Conservation (phyloP, 139 green algal species). For the Axilococcus clingmanii region DNA sequence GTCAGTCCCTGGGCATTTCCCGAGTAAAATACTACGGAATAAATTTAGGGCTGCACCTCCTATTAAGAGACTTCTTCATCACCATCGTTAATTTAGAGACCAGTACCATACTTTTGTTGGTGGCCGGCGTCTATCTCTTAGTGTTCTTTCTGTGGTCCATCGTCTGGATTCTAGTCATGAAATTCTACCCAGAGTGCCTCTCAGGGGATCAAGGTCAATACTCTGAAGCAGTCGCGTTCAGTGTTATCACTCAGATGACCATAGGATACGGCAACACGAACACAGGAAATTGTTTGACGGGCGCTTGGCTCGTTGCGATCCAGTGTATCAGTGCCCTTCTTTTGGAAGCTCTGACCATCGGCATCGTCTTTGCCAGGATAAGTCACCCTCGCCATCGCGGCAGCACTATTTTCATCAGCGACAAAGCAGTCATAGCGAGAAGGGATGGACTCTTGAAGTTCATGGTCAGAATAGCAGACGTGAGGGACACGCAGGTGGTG, state of each 20-base stretch:
- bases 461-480: constrained; percentile 84
- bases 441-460: constrained; percentile 84
- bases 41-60: constrained; percentile 23
- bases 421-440: constrained; percentile 60
- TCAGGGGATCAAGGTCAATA: constrained; percentile 26
- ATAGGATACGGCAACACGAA: constrained; percentile 61
- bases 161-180: constrained; percentile 23
- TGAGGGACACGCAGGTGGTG: constrained; percentile 37
- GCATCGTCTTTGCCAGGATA: constrained; percentile 73
- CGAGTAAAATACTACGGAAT: constrained; percentile 18
- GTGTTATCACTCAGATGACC: constrained; percentile 24
- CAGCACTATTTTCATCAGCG: constrained; percentile 74
- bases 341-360: constrained; percentile 64
- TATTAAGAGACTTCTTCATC: constrained; percentile 63
- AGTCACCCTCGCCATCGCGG: constrained; percentile 68
- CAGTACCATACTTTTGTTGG: constrained; percentile 14
- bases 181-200: constrained; percentile 19
- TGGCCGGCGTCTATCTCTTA: constrained; percentile 25
- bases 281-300: constrained; percentile 58
- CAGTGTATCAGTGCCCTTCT: constrained; percentile 62
- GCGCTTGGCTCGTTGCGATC: constrained; percentile 43
- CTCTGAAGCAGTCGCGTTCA: constrained; percentile 39
- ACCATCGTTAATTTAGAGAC: constrained; percentile 40
- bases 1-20: constrained; percentile 14
- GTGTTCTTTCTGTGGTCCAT: constrained; percentile 35